Evolutionary conservation across 140 eudicot species (phyloP).

Genomic region (Anethum foeniculum): DNA sequence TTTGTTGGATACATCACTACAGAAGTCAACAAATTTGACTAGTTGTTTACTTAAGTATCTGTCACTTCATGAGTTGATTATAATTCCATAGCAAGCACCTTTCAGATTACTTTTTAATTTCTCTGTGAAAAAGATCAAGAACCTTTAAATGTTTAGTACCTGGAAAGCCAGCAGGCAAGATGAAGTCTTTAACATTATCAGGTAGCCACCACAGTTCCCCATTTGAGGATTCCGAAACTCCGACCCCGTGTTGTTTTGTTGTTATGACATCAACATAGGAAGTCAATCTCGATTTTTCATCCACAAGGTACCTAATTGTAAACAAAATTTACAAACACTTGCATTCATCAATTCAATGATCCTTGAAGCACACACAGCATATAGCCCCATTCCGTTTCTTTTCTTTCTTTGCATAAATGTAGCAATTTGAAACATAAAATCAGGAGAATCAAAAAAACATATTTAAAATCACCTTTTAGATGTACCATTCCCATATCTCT

Average conservation of each 20-base stretch:
- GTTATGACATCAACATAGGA: constrained; percentile 40
- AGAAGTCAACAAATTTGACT: not conserved
- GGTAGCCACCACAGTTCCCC: constrained; percentile 73
- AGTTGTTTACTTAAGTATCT: not conserved
- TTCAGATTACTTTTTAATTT: not conserved
- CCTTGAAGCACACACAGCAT: not conserved
- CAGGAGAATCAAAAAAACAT: not conserved
- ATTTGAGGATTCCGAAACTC: constrained; percentile 15
- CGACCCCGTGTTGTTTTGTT: constrained; percentile 23
- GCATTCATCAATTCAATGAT: constrained; percentile 1
- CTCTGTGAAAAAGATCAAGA: not conserved
- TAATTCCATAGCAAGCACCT: not conserved
- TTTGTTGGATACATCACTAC: not conserved
- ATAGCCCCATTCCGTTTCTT: not conserved
- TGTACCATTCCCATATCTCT: constrained; percentile 64
- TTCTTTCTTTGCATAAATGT: not conserved
- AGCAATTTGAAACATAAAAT: not conserved
- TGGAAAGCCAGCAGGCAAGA: constrained; percentile 89
- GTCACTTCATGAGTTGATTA: not conserved
- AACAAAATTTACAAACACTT: not conserved
- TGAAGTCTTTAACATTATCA: constrained; percentile 56
- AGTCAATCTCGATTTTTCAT: constrained; percentile 36
- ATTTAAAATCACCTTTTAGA: constrained; percentile 32
- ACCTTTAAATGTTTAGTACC: constrained; percentile 27
- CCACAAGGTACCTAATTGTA: constrained; percentile 49